phyloP scores from a whole-genome alignment of 179 eudicot genomes.

The Spinacia oleracea region DNA sequence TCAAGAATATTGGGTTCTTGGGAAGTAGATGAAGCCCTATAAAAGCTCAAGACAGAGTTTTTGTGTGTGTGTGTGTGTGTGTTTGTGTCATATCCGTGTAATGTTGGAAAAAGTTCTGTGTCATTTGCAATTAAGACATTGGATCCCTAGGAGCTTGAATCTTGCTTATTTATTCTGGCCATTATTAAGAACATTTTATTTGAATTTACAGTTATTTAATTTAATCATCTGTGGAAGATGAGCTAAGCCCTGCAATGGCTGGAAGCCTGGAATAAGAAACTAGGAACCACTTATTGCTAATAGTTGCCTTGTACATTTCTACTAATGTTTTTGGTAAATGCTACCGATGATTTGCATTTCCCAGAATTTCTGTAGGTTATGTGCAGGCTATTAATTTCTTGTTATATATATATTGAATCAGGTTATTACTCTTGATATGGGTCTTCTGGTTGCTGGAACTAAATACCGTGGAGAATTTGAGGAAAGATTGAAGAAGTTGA shows the following conservation, averaged over 20 bases:
- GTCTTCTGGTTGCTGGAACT: constrained; percentile 93
- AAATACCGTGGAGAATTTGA: constrained; percentile 98
- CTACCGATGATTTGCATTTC: background rate
- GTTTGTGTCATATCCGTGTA: background rate
- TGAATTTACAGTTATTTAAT: background rate
- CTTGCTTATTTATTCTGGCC: background rate
- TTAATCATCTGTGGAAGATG: background rate
- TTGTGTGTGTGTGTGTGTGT: too few species aligned
- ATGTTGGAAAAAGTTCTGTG: background rate
- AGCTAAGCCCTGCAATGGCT: background rate
- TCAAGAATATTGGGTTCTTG: background rate
- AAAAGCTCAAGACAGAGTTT: background rate
- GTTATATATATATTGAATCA: constrained; percentile 23
- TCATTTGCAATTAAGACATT: background rate
- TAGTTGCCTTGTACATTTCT: background rate
- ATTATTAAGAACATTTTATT: background rate
- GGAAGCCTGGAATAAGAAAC: background rate
- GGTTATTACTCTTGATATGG: constrained; percentile 95
- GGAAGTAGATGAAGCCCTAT: background rate
- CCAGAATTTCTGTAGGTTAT: background rate
- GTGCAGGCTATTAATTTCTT: background rate
- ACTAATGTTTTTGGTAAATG: background rate
- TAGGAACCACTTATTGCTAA: background rate
- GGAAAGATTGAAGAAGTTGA: constrained; percentile 81
- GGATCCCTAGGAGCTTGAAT: background rate